phyloP scores from a whole-genome alignment of 1,284 basidiomycete genomes.

The Apiotrichum gamsii region DNA sequence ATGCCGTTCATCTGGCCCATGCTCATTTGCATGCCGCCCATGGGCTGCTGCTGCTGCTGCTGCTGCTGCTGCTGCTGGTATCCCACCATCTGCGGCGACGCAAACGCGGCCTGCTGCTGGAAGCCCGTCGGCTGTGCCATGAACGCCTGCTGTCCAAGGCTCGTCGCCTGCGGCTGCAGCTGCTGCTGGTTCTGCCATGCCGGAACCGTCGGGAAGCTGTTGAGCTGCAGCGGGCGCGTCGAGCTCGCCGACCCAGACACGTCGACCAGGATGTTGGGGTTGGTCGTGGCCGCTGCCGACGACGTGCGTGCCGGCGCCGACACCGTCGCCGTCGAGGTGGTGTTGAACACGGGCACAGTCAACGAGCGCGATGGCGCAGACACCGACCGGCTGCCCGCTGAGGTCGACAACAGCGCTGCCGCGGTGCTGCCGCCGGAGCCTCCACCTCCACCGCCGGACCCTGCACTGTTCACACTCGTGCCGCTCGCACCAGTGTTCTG shows the following conservation, averaged over 20 bases:
- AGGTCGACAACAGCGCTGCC: too few species aligned
- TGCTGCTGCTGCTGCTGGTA: not conserved
- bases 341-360: too few species aligned
- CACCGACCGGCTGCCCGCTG: not conserved
- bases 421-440: too few species aligned
- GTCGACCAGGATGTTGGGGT: slow-evolving; percentile 22
- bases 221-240: slow-evolving; percentile 35
- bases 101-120: not conserved
- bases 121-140: not conserved
- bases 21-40: not conserved
- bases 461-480: not conserved
- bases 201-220: slow-evolving; percentile 12
- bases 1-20: not conserved
- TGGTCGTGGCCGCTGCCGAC: not conserved
- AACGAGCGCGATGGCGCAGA: too few species aligned
- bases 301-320: not conserved
- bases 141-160: slow-evolving; percentile 17
- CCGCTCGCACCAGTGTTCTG: slow-evolving; percentile 1
- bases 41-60: not conserved
- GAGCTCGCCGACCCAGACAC: slow-evolving; percentile 19
- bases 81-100: not conserved
- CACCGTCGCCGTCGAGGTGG: too few species aligned
- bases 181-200: slow-evolving; percentile 1
- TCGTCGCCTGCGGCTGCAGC: not conserved
- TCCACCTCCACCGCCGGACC: too few species aligned